A percentile compares a stretch with the other conserved stretches of the same genome.
These are phyloP conservation scores for Luffa acutangula DNA, from an alignment of 306 rosid genomes.

Conservation along the genomic window DNA sequence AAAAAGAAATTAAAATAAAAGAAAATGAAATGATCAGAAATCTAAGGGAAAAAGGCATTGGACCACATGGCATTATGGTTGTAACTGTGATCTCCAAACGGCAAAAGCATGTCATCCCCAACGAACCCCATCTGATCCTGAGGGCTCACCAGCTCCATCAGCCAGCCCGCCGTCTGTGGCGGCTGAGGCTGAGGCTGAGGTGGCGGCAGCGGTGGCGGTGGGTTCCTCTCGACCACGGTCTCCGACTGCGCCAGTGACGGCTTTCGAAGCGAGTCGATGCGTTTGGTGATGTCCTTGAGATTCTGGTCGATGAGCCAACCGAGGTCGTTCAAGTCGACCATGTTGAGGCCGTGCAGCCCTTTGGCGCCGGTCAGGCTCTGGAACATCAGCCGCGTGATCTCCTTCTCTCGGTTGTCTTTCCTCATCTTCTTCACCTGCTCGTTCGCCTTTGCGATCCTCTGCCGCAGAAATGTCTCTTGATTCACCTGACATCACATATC, in stretches of 20 bases:
- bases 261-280: slow-evolving; percentile 6
- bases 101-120: slow-evolving; percentile 17
- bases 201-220: neutral
- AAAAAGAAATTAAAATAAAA: neutral
- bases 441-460: slow-evolving; percentile 12
- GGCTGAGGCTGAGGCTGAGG: neutral
- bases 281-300: slow-evolving; percentile 7
- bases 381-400: slow-evolving; percentile 15
- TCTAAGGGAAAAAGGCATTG: slow-evolving; percentile 14
- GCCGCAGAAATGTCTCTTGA: slow-evolving; percentile 18
- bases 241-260: neutral
- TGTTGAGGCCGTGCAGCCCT: slow-evolving; percentile 1
- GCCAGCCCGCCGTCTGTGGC: neutral
- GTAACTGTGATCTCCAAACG: neutral
- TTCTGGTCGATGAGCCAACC: slow-evolving; percentile 18
- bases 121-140: slow-evolving; percentile 2
- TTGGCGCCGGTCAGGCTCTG: neutral
- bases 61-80: slow-evolving; percentile 8
- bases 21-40: neutral
- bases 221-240: too few species aligned
- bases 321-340: slow-evolving; percentile 22
- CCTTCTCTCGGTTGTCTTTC: slow-evolving; percentile 17
- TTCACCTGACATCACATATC: neutral
- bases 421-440: slow-evolving; percentile 17
- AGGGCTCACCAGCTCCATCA: slow-evolving; percentile 1